Evolutionary conservation across 169 alveolate species (phyloP), one percentile per base, ranked within the genome.

Genomic region (Cryptosporidium sp.): DNA sequence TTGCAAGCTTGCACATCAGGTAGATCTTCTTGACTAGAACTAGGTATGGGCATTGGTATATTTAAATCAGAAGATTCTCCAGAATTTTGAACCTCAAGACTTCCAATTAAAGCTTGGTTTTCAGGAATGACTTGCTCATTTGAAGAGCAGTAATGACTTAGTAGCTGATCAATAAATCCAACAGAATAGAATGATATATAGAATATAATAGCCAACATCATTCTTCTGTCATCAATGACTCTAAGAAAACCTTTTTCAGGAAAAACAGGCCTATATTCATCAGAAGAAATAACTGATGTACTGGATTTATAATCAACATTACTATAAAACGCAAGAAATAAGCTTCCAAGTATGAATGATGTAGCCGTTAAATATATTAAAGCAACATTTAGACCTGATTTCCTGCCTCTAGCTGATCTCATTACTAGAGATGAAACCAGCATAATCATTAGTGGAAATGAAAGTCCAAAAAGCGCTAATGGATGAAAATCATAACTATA

Each of bases 401-500:
- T 62, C 35, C 50, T 65, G 16, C 23, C 62, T 12, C 39, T 59
- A 29, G 6, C 18, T 26, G 55, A 48, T 41, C 12, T 61, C 48
- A 80, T 80, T 1, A 67, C 61, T 16, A 62, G 39, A 23, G 80
- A 58, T n/a, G 89, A 61, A 23, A 80, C 52, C 5, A 80, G 9
- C 73, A 65, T 80, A 23, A 62, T 65, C 52, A 80, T 45, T 14
- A 62, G 39, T 12, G 89, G 89, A 45, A 80, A 65, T 41, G 89
- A 80, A 4, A 80, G 89, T 29, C 89, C 89, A 80, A 80, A 62
- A 23, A 65, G 45, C 14, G 75, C 39, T 58, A 80, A 59, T 26
- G 89, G 89, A 65, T 80, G 73, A 29, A 80, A 80, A 48, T 80
- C 74, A 62, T 80, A 80, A 62, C 89, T 62, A 62, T 62, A 80